Percentiles rank a stretch among this genome's conserved stretches.
phyloP scores from a whole-genome alignment of 768 basidiomycete species.

The Serendipita sp. region DNA sequence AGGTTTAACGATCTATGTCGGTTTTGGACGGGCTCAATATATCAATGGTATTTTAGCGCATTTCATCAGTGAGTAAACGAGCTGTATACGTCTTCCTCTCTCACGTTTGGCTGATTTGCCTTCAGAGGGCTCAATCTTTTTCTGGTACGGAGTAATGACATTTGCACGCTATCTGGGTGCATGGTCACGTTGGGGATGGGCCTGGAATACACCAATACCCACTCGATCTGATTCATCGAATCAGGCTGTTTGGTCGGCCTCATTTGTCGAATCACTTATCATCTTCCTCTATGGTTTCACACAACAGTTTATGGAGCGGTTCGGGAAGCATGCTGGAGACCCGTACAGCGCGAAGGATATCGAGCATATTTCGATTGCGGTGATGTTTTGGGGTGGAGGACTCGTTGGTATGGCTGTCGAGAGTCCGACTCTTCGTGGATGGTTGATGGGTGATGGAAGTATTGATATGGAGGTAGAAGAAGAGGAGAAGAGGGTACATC shows the following conservation, averaged over 20 bases:
- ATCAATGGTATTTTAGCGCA: slow-evolving; percentile 79
- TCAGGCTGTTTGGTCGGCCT: slow-evolving; percentile 39
- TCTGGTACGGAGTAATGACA: slow-evolving; percentile 73
- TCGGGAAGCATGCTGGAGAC: slow-evolving; percentile 64
- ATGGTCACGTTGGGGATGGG: slow-evolving; percentile 79
- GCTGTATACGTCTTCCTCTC: slow-evolving; percentile 4
- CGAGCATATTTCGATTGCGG: slow-evolving; percentile 89
- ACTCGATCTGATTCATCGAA: slow-evolving; percentile 11
- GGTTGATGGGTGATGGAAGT: slow-evolving; percentile 29
- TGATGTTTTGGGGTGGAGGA: slow-evolving; percentile 94
- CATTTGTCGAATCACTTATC: slow-evolving; percentile 60
- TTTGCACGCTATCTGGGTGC: slow-evolving; percentile 93
- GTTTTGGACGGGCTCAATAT: slow-evolving; percentile 66
- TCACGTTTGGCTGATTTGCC: slow-evolving; percentile 34
- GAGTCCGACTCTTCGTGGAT: slow-evolving; percentile 51
- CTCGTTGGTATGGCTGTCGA: slow-evolving; percentile 81
- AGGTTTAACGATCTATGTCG: slow-evolving; percentile 71
- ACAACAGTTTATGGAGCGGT: slow-evolving; percentile 96
- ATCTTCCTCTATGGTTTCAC: slow-evolving; percentile 82
- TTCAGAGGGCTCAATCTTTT: slow-evolving; percentile 87
- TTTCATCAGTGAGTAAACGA: slow-evolving; percentile 54
- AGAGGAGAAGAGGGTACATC: neutral
- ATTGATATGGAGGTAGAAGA: neutral
- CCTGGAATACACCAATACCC: slow-evolving; percentile 67
- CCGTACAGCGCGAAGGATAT: slow-evolving; percentile 84